phyloP scores from a whole-genome alignment of 1,284 basidiomycete genomes.

The Marasmius tenuissimus region DNA sequence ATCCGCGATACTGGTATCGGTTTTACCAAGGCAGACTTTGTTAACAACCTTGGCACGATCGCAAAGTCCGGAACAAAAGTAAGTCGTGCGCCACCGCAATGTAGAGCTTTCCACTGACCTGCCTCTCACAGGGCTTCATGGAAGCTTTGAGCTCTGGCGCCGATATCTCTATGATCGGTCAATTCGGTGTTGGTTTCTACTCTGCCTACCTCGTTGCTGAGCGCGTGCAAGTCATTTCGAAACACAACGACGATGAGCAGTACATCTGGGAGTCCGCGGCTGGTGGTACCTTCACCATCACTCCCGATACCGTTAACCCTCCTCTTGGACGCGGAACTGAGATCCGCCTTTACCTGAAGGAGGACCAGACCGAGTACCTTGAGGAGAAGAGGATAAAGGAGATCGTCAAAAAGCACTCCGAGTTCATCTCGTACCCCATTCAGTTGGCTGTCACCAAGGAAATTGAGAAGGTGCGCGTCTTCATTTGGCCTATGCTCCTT shows the following conservation, averaged over 20 bases:
- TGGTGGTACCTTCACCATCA: constrained; percentile 99
- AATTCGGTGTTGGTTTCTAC: constrained; percentile 99
- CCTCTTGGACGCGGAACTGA: constrained; percentile 94
- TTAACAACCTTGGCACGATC: constrained; percentile 99
- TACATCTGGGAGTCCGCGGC: constrained; percentile 99
- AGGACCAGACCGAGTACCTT: constrained; percentile 98
- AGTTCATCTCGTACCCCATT: constrained; percentile 99
- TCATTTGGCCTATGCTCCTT: constrained; percentile 2
- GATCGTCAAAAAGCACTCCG: constrained; percentile 99
- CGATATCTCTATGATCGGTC: constrained; percentile 92
- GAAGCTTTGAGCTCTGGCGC: constrained; percentile 95
- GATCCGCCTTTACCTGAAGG: constrained; percentile 95
- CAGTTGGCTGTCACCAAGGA: constrained; percentile 99
- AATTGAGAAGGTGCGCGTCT: constrained; percentile 82
- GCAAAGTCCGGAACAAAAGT: constrained; percentile 96
- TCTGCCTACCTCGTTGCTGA: constrained; percentile 99
- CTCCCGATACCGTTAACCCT: constrained; percentile 87
- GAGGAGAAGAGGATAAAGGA: constrained; percentile 99
- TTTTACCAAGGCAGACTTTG: constrained; percentile 98
- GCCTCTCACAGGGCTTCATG: constrained; percentile 83
- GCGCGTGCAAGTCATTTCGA: constrained; percentile 97
- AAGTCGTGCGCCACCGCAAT: constrained; percentile 17
- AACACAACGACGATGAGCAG: constrained; percentile 99
- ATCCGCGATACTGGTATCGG: constrained; percentile 98
- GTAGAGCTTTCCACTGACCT: constrained; percentile 9